Evolutionary conservation across 2,329 filamentous ascomycete genomes (phyloP), one percentile per base, ranked within the genome.

Genomic region (Metarhizium anisopliae): DNA sequence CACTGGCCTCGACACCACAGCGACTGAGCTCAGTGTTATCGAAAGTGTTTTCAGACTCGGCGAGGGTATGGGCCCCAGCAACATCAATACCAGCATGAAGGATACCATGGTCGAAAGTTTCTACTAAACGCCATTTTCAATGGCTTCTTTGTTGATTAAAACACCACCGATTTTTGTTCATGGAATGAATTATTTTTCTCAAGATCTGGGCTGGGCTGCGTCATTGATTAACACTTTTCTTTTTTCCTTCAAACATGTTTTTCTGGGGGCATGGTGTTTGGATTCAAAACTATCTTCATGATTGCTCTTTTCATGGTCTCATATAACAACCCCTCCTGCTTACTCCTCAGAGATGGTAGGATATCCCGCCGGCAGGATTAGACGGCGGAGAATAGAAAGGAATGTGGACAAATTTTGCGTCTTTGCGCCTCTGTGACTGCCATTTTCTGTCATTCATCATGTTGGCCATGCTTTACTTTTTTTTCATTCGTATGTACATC

Each of bases 31-130:
- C 66, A 95, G 90, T 68, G 94, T 99, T 57, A 83, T 99, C 56
- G 94, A 99, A 81, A 92, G 86, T 66, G 92, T 99, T 61, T 99
- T 99, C 80, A 84, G 91, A 66, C 79, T 99, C 50, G 92, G 92
- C 60, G 93, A 97, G 78, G 91, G 90, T 54, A 81, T 85, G 62
- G 90, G 83, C 6, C 86, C 90, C 52, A 84, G 84, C 67, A 85
- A 83, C 65, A 90, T 93, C 76, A 89, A 89, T 71, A 88, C 85
- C 53, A 85, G 77, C 64, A 86, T 96, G 78, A 97, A 96, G 83
- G 93, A 97, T 72, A 94, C 91, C 62, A 95, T 99, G 84, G 94
- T 99, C 59, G 94, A 99, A 79, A 95, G 90, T 66, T 99, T 97
- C 77, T 99, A 99, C 78, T 99, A 81, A 80, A 56, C 25, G 51